Evolutionary conservation across 768 basidiomycete species (phyloP).

Genomic region (Pleurotus giganteus): DNA sequence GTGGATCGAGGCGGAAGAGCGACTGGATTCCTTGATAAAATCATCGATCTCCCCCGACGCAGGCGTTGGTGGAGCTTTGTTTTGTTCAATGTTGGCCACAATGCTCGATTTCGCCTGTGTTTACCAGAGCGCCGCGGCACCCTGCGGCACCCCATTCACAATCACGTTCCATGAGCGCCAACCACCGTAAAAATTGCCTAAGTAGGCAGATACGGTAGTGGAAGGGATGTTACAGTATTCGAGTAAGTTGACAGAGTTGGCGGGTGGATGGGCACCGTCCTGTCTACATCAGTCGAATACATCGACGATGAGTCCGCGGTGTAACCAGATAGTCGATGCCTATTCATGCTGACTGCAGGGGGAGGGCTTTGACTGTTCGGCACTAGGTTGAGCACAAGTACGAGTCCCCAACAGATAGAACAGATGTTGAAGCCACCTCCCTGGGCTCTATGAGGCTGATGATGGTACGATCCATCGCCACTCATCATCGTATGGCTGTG

Average conservation of each 20-base stretch:
- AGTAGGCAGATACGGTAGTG: constrained; percentile 17
- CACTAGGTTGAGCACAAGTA: neutral
- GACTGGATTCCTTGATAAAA: neutral
- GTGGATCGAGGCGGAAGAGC: neutral
- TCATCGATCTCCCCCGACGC: constrained; percentile 17
- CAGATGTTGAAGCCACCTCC: neutral
- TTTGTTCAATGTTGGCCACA: too few relatives aligned
- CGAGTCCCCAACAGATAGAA: neutral
- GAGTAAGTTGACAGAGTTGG: too few relatives aligned
- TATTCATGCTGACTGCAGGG: neutral
- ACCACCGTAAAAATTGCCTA: too few relatives aligned
- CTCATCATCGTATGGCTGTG: neutral
- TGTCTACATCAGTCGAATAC: constrained; percentile 13
- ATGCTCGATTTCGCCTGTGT: too few relatives aligned
- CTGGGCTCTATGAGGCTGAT: too few relatives aligned
- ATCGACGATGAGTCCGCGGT: constrained; percentile 1
- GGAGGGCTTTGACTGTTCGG: neutral
- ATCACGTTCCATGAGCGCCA: too few relatives aligned
- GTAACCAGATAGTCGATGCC: constrained; percentile 2
- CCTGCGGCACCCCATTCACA: too few relatives aligned
- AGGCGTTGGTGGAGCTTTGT: too few relatives aligned
- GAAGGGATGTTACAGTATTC: constrained; percentile 23
- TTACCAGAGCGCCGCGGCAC: too few relatives aligned
- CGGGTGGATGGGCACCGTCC: constrained; percentile 24
- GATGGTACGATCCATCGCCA: too few relatives aligned